Base-by-base conservation (phyloP, 225 moss, liverwort and hornwort genomes). In the Pseudisothecium myosuroides region DNA sequence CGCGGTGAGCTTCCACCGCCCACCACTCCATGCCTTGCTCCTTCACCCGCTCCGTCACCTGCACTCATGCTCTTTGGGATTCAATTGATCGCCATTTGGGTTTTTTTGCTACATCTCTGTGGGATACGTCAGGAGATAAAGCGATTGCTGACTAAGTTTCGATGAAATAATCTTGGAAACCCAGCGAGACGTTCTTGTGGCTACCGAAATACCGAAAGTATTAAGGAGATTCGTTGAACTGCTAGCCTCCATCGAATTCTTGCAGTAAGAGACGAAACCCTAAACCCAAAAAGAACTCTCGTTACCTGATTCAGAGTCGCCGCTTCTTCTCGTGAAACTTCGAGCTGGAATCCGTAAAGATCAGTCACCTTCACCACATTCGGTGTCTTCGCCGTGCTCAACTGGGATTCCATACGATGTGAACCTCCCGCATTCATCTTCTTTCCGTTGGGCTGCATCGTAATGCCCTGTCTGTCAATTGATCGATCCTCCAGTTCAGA, bases 21-120 rank as follows among this genome's bases (percentile, higher is more conserved):
- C 97, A 95, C 99, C 99, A 99, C 64, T 91, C 95, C 88, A 96
- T 94, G 27, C 96, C 97, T 91, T 96, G 96, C 92, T 99, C 99
- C 88, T 94, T 96, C 86, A 99, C 96, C 85, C 92, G 94, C 84
- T 99, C 99, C 89, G 95, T 96, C 21, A 99, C 95, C 87, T 87
- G 65, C 54, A 78, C 54, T 66, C 79, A 66, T 31, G 24, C 12
- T 64, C 52, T 65, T n/a, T 8, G 8, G 23, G 41, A 2, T 29
- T 87, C 39, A 79, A 41, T 78, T 32, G 17, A 78, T 78, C 8
- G 41, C 55, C 28, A 24, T 4, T 4, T 11, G 64, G 64, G 21
- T 11, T 63, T 18, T 45, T 45, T 45, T 45, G 45, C 45, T 45
- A 4, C 41, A 15, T n/a, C 12, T 77, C 36, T 49, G 36, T 17